Evolutionary conservation across 2,329 filamentous ascomycete species (phyloP).

Genomic region (Clathrospora elynae): DNA sequence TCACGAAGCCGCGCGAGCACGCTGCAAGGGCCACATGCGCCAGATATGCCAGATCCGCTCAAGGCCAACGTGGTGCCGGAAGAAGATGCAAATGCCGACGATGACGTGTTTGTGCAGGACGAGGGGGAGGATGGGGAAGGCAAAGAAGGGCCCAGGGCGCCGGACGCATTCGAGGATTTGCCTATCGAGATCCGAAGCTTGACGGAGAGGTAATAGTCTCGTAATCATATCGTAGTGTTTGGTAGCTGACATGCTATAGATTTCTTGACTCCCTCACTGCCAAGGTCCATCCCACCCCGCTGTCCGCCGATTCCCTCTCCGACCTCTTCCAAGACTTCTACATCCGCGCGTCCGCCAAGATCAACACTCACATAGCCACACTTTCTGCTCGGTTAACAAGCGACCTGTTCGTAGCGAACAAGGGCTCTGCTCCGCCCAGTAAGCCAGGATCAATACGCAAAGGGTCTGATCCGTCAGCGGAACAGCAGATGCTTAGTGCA

Average conservation of each 20-base stretch:
- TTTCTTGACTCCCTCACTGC: slow-evolving; percentile 90
- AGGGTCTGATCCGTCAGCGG: slow-evolving; percentile 46
- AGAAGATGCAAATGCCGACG: slow-evolving; percentile 40
- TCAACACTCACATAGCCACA: slow-evolving; percentile 83
- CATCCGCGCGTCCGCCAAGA: slow-evolving; percentile 75
- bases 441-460: slow-evolving; percentile 47
- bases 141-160: slow-evolving; percentile 40
- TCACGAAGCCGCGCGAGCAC: slow-evolving; percentile 54
- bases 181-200: slow-evolving; percentile 92
- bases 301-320: slow-evolving; percentile 80
- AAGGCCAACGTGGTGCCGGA: slow-evolving; percentile 45
- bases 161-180: slow-evolving; percentile 82
- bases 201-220: slow-evolving; percentile 72
- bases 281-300: slow-evolving; percentile 82
- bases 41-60: slow-evolving; percentile 52
- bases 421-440: slow-evolving; percentile 51
- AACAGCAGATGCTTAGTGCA: slow-evolving; percentile 88
- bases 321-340: slow-evolving; percentile 97
- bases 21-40: slow-evolving; percentile 50
- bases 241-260: slow-evolving; percentile 59
- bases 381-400: slow-evolving; percentile 76
- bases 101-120: slow-evolving; percentile 51
- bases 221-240: too few relatives aligned
- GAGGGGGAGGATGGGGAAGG: slow-evolving; percentile 41
- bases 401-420: slow-evolving; percentile 54